Evolutionary conservation across 345 rosid genomes (phyloP), one percentile per base, ranked within the genome.

Genomic region (Aquilaria sinensis): DNA sequence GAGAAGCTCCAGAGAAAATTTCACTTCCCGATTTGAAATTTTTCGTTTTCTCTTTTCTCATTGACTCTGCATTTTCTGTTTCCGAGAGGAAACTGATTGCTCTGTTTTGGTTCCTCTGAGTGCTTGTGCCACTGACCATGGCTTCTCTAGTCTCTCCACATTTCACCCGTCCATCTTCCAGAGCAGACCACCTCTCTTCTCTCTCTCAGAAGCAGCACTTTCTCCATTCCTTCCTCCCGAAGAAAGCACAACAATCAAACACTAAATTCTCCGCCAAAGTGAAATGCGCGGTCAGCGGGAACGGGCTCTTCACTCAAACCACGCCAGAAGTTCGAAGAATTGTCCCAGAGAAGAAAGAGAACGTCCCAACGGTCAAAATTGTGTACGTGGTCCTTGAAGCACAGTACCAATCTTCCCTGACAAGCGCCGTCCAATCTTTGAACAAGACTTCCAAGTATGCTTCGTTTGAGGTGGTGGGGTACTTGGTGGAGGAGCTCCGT

Each of bases 301-400:
- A 90, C 65, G 99, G 99, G 29, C 89, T 94, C 34, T 94, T 94
- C 85, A 94, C 99, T 9, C 99, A 94, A 63, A 94, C 97, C 0
- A 75, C 90, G 15, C 97, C 71, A 1, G 99, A 94, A 64, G 99
- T 90, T 58, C 96, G 97, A 12, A 78, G 99, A 65, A 75, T 94
- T 2, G 92, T 94, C 13, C 96, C 97, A 4, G 85, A 81, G 53
- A 81, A 82, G 4, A 78, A 75, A 58, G 78, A 75, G n/a, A 79
- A 81, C 61, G 82, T 85, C 60, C 97, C 99, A 5, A 74, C 80
- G 1, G 99, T 94, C 34, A 94, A 90, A 58, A 67, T 88, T 60
- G 99, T 90, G 46, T 94, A 94, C 66, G 97, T 90, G 0, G 97
- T 94, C 65, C 95, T 94, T 58, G 99, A 94, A 80, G 99, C 97